Base-by-base conservation (phyloP, 2,329 filamentous ascomycete genomes). In the Cytospora leucostoma region DNA sequence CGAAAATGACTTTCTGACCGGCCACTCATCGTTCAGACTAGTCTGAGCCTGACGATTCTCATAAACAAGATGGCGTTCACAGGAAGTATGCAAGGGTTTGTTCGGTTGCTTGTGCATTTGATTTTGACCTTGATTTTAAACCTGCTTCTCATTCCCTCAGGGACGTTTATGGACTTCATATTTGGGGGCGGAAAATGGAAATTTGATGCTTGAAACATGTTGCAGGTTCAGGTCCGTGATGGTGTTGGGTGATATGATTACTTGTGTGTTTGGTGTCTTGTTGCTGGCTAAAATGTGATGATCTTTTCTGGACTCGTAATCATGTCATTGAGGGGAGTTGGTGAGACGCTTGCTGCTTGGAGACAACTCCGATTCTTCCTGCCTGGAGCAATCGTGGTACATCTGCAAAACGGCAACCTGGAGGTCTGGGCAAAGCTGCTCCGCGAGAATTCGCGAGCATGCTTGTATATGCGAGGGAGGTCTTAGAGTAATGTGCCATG, bases 141-240 rank as follows among this genome's bases (percentile, higher is more conserved):
- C 8, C n/a, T 47, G 44, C n/a, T 47, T 47, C 21, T 47, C 4
- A 47, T 47, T 10, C 44, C 19, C 21, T 47, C 44, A 61, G 7
- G 58, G 27, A n/a, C 33, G 59, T 33, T 38, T 7, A 33, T 4
- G 59, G 59, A 55, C 55, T 51, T 50, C 49, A 19, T 6, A 34
- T 44, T 53, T 55, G 40, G 49, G 59, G 59, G 51, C 51, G 55
- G 59, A 51, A 33, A 61, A 55, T 50, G 32, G 51, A 50, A 49
- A 50, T 27, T 55, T 50, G 21, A 38, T 37, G 53, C 34, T 34
- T 35, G 27, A 55, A 15, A 62, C 47, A 55, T 50, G 47, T 50
- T 50, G 52, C 53, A 34, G 13, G 47, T 63, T 61, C 38, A 12
- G 10, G 40, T 15, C 33, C 27, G 27, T 27, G 27, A 51, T 49